Evolutionary conservation across 2,329 filamentous ascomycete species (phyloP).

Genomic region (Clarireedia paspali): DNA sequence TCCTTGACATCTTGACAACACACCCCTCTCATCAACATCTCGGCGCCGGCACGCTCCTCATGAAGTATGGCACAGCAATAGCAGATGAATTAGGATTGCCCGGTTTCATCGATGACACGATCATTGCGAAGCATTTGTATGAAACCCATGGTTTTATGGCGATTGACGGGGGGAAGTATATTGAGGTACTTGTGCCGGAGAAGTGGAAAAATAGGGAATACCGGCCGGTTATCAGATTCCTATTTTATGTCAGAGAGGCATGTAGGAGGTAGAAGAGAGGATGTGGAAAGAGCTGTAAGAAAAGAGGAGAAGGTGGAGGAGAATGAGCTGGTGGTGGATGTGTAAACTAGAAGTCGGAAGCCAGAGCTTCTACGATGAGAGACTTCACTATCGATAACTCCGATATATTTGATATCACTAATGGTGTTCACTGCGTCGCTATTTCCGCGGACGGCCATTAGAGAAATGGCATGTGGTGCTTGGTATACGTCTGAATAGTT

Average conservation of each 20-base stretch:
- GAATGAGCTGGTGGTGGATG: not conserved
- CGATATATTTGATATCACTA: too few species aligned
- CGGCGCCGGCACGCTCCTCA: constrained; percentile 31
- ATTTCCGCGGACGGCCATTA: too few species aligned
- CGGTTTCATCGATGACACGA: constrained; percentile 11
- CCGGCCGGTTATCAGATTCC: constrained; percentile 11
- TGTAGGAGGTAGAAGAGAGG: too few species aligned
- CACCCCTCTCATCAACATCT: constrained; percentile 31
- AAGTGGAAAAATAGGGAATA: constrained; percentile 12
- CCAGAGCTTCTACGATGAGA: too few species aligned
- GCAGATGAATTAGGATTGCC: constrained; percentile 15
- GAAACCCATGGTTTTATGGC: constrained; percentile 16
- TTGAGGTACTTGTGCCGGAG: constrained; percentile 12
- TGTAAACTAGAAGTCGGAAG: not conserved
- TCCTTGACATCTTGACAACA: constrained; percentile 30
- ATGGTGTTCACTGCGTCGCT: too few species aligned
- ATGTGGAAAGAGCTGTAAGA: not conserved
- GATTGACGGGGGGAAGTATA: constrained; percentile 2
- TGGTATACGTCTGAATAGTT: too few species aligned
- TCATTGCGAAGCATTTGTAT: constrained; percentile 13
- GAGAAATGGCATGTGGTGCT: too few species aligned
- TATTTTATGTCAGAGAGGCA: constrained; percentile 11
- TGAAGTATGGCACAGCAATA: constrained; percentile 32
- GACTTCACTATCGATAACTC: too few species aligned
- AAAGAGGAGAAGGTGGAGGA: not conserved